Evolutionary conservation across 345 rosid species (phyloP).

Genomic region (Trapa incisa): DNA sequence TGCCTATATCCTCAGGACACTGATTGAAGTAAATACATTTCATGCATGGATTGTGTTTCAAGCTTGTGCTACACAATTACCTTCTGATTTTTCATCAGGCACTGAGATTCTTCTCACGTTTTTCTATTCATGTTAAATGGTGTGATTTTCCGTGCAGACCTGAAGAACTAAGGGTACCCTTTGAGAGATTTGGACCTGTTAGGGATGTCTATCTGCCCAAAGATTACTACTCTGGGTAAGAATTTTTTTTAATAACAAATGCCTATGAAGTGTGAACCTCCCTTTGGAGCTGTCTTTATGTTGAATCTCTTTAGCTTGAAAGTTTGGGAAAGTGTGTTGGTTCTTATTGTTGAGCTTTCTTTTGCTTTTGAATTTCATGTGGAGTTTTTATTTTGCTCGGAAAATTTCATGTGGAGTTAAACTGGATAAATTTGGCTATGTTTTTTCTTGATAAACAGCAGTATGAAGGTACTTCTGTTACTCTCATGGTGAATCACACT

Average conservation of each 20-base stretch:
- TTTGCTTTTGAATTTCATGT: not conserved
- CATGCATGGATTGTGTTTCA: not conserved
- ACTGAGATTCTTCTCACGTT: not conserved
- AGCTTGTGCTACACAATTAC: not conserved
- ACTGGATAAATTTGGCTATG: not conserved
- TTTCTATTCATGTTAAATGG: not conserved
- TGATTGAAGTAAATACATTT: not conserved
- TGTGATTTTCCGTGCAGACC: slow-evolving; percentile 33
- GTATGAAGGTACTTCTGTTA: slow-evolving; percentile 18
- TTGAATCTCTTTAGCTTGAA: slow-evolving; percentile 1
- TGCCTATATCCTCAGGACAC: not conserved
- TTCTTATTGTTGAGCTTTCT: not conserved
- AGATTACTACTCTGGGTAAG: slow-evolving; percentile 91
- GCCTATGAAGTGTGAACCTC: not conserved
- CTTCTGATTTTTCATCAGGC: not conserved
- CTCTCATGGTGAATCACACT: slow-evolving; percentile 33
- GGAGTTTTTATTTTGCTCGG: too few species aligned
- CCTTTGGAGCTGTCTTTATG: not conserved
- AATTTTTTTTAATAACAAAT: not conserved
- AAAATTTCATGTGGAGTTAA: not conserved
- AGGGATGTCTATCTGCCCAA: slow-evolving; percentile 89
- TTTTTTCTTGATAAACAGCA: not conserved
- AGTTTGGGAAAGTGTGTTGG: not conserved
- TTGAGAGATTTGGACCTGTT: slow-evolving; percentile 79
- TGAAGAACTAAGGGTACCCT: slow-evolving; percentile 75